Evolutionary conservation across 140 eudicot species (phyloP).

Genomic region (Senecio squalidus): DNA sequence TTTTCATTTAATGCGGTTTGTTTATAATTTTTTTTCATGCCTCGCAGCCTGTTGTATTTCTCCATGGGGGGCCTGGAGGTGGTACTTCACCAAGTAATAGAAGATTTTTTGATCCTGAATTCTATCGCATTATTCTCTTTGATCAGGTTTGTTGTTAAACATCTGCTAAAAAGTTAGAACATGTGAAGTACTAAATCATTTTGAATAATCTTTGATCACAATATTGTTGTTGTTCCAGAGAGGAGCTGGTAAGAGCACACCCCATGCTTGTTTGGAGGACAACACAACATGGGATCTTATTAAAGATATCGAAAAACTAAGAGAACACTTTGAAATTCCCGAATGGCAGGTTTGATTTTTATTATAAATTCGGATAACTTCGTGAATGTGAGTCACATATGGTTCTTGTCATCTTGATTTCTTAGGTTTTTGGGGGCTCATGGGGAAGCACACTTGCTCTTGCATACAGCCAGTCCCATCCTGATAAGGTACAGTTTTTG

Average conservation of each 20-base stretch:
- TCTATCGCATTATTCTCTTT: constrained; percentile 78
- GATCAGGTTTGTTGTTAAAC: constrained; percentile 68
- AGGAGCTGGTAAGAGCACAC: constrained; percentile 97
- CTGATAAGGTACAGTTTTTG: constrained; percentile 58
- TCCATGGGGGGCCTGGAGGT: constrained; percentile 99
- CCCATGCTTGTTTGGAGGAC: constrained; percentile 96
- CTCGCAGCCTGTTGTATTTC: constrained; percentile 92
- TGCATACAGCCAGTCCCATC: constrained; percentile 93
- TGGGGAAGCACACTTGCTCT: constrained; percentile 99
- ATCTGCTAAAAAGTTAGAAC: background rate
- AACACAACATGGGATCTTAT: constrained; percentile 97
- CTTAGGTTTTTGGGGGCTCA: constrained; percentile 97
- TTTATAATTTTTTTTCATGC: constrained; percentile 8
- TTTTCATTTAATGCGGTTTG: background rate
- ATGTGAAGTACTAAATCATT: background rate
- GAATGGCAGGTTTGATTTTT: constrained; percentile 86
- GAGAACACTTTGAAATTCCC: constrained; percentile 79
- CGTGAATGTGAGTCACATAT: constrained; percentile 2
- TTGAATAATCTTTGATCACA: no score
- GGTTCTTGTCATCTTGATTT: constrained; percentile 17
- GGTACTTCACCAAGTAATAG: constrained; percentile 94
- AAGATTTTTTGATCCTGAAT: constrained; percentile 91
- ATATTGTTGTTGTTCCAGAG: constrained; percentile 41
- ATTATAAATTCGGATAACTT: background rate
- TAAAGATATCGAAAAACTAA: constrained; percentile 75